A percentile compares a stretch with the other conserved stretches of the same genome.
phyloP scores from a whole-genome alignment of 164 flowering plant species.

The Aristolochia contorta region DNA sequence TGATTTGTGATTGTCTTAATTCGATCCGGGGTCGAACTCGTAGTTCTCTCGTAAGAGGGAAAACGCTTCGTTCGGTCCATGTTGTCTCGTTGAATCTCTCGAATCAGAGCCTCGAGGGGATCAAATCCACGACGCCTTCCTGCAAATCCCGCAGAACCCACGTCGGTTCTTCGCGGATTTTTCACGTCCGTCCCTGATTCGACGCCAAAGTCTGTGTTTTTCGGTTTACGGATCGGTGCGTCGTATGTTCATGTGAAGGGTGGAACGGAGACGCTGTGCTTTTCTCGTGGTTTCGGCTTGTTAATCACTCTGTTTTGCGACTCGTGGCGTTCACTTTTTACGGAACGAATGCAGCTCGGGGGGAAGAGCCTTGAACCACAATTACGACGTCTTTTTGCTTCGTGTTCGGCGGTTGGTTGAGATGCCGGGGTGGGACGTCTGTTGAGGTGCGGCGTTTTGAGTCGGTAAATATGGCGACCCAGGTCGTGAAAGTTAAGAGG shows the following conservation, averaged over 20 bases:
- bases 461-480: conserved; percentile 36
- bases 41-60: conserved; percentile 5
- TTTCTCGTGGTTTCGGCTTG: not conserved
- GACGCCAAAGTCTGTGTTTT: conserved; percentile 5
- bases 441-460: conserved; percentile 8
- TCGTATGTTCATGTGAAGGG: too few species aligned
- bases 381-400: too few species aligned
- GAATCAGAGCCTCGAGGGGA: conserved; percentile 22
- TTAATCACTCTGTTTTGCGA: conserved; percentile 23
- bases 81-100: conserved; percentile 20
- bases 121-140: conserved; percentile 18
- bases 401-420: conserved; percentile 1
- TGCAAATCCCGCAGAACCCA: conserved; percentile 23
- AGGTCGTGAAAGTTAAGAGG: conserved; percentile 61
- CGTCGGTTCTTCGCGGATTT: conserved; percentile 22
- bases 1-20: too few species aligned
- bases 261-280: not conserved
- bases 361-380: not conserved
- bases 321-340: not conserved
- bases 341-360: too few species aligned
- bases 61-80: conserved; percentile 6
- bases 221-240: too few species aligned
- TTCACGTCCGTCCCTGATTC: conserved; percentile 14
- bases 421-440: conserved; percentile 36
- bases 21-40: not conserved